Evolutionary conservation across 2,329 filamentous ascomycete genomes (phyloP).

Genomic region (Pezicula carpinea): DNA sequence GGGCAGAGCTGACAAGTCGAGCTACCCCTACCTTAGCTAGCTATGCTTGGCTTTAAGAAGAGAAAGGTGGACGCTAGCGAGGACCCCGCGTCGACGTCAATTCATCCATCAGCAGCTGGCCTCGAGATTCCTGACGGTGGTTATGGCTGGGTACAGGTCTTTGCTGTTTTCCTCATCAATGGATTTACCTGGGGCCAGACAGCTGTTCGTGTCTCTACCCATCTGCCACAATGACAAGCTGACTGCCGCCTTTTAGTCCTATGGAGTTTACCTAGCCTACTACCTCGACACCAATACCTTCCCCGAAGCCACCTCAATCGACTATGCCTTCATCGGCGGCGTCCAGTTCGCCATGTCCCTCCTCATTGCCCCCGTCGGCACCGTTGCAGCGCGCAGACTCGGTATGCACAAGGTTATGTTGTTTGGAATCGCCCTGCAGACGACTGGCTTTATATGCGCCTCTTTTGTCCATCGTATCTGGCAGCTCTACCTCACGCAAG

Average conservation of each 20-base stretch:
- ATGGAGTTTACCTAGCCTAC: conserved; percentile 50
- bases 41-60: not conserved
- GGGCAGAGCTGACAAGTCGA: too few species aligned
- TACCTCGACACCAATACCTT: conserved; percentile 48
- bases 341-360: conserved; percentile 9
- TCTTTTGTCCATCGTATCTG: conserved; percentile 64
- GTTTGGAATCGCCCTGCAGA: conserved; percentile 41
- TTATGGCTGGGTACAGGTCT: conserved; percentile 32
- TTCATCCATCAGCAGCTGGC: not conserved
- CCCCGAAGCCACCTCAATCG: conserved; percentile 39
- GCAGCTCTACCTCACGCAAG: conserved; percentile 71
- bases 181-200: conserved; percentile 31
- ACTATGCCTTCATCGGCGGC: conserved; percentile 13
- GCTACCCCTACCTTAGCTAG: too few species aligned
- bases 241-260: conserved; percentile 29
- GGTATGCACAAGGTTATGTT: conserved; percentile 4
- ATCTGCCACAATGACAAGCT: not conserved
- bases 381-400: conserved; percentile 19
- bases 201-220: conserved; percentile 23
- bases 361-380: conserved; percentile 34
- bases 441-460: conserved; percentile 60
- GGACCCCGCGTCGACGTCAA: not conserved
- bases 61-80: not conserved
- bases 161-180: conserved; percentile 10
- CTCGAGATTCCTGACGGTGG: conserved; percentile 40